Conservation (phyloP, 2,329 filamentous ascomycete species). For the Metarhizium sp. region DNA sequence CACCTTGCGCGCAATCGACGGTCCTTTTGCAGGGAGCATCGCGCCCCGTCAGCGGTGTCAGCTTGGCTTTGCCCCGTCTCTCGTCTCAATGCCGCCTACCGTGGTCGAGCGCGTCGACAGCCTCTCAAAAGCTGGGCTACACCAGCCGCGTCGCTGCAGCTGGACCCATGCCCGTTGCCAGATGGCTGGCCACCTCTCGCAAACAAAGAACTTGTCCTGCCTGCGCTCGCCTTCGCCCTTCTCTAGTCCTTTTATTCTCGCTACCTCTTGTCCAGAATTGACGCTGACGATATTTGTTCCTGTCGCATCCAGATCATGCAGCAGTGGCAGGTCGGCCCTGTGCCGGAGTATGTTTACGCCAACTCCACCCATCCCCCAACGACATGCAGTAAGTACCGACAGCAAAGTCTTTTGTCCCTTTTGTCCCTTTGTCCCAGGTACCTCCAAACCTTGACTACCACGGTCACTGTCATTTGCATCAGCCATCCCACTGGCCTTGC, state of each 20-base stretch:
- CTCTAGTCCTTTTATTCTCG: conserved; percentile 2
- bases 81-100: conserved; percentile 4
- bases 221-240: conserved; percentile 7
- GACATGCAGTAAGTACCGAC: conserved; percentile 48
- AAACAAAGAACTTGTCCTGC: conserved; percentile 4
- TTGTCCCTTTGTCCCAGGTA: conserved; percentile 18
- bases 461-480: neutral
- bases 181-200: conserved; percentile 5
- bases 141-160: conserved; percentile 13
- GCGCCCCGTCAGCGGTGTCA: conserved; percentile 1
- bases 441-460: conserved; percentile 9
- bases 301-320: conserved; percentile 41
- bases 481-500: neutral
- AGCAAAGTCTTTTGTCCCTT: conserved; percentile 14
- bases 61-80: neutral
- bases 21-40: neutral
- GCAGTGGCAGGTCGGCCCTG: conserved; percentile 52
- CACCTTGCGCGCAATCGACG: conserved; percentile 1
- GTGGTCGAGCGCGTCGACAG: conserved; percentile 9
- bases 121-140: conserved; percentile 8
- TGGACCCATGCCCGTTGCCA: conserved; percentile 10
- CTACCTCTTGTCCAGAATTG: conserved; percentile 10
- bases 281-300: conserved; percentile 15
- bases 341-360: conserved; percentile 50
- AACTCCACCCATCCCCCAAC: conserved; percentile 44